A percentile compares a stretch with the other conserved stretches of the same genome.
Conservation (phyloP, 352 stramenopile genomes). For the Labyrinthula sp. region DNA sequence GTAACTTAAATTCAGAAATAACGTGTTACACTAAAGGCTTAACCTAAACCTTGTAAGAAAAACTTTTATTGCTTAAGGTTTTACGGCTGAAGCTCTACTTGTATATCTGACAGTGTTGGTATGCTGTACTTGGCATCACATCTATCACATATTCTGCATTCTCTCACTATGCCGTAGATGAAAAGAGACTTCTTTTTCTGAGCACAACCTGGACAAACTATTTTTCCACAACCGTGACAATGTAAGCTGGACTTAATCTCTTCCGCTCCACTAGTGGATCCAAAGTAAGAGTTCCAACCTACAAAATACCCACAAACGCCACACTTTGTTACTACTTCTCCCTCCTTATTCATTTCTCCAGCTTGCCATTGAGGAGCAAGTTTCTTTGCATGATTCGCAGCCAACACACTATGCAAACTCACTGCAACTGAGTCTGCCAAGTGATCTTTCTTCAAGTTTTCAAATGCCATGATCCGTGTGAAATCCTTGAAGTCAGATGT, state of each 20-base stretch:
- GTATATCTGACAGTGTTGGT: no score
- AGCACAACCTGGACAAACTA: conserved; percentile 18
- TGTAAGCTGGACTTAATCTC: conserved; percentile 13
- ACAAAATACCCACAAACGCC: conserved; percentile 21
- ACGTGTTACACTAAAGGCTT: no score
- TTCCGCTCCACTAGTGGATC: conserved; percentile 7
- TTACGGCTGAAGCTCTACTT: no score
- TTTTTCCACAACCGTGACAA: conserved; percentile 11
- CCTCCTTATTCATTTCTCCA: conserved; percentile 11
- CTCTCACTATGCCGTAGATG: no score
- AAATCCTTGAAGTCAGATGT: conserved; percentile 18
- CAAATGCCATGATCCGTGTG: conserved; percentile 1
- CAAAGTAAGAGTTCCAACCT: conserved; percentile 20
- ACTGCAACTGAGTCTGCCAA: no score
- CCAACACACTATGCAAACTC: conserved; percentile 6
- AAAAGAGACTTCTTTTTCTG: no score
- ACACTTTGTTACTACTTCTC: conserved; percentile 18
- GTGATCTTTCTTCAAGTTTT: conserved; percentile 20
- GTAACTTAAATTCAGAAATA: no score
- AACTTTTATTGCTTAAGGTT: no score
- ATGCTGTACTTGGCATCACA: no score
- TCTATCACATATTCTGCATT: no score
- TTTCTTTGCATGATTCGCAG: neutral
- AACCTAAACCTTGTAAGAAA: no score
- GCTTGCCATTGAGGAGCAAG: conserved; percentile 13